phyloP scores from a whole-genome alignment of 2,329 filamentous ascomycete genomes.

The Neurospora sp. region DNA sequence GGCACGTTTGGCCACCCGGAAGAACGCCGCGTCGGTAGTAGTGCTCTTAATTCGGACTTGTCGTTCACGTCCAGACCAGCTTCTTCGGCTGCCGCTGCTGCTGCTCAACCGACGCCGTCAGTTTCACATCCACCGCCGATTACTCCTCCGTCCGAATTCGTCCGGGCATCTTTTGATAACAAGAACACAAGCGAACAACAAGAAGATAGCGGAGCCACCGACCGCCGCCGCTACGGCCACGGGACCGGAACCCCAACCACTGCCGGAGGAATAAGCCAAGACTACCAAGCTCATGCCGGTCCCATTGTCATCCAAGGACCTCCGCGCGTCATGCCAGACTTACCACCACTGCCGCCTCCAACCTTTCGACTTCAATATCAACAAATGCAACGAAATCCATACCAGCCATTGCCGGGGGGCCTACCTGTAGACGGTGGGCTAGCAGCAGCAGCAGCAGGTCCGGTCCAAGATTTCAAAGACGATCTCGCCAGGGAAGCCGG shows the following conservation, averaged over 20 bases:
- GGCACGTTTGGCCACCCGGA: background rate
- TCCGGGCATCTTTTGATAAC: background rate
- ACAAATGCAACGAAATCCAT: background rate
- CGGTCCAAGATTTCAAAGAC: slow-evolving; percentile 34
- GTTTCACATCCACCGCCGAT: background rate
- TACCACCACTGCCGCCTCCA: slow-evolving; percentile 10
- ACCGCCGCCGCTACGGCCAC: background rate
- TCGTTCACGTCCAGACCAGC: background rate
- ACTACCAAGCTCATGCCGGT: slow-evolving; percentile 22
- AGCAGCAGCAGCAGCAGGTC: background rate
- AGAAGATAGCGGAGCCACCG: background rate
- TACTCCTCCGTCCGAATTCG: background rate
- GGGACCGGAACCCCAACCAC: background rate
- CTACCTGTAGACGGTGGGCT: slow-evolving; percentile 1
- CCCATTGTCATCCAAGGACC: slow-evolving; percentile 16
- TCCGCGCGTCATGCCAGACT: slow-evolving; percentile 11
- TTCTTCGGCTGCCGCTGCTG: background rate
- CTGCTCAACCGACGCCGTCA: background rate
- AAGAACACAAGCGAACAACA: background rate
- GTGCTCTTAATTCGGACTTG: background rate
- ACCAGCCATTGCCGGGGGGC: background rate
- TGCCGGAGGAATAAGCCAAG: background rate
- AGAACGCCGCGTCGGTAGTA: background rate
- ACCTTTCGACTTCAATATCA: background rate
- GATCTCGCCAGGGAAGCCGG: slow-evolving; percentile 39